Percentiles rank a stretch among this genome's conserved stretches.
These are phyloP conservation scores for Clonostachys byssicola DNA, from an alignment of 2,329 filamentous ascomycete species.

Conservation along the genomic window DNA sequence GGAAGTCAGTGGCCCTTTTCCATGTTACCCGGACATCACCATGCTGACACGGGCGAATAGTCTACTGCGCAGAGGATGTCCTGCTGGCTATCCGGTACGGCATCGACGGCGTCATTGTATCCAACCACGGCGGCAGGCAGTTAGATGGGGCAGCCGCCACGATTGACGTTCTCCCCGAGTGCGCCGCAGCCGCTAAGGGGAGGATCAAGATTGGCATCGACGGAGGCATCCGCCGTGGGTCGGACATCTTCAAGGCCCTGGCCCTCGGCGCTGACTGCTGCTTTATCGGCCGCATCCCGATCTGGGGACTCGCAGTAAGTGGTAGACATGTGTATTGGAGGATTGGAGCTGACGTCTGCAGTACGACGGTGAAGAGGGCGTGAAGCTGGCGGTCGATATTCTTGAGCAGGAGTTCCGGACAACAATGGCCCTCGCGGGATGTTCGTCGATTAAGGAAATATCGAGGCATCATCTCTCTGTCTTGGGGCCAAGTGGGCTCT, in stretches of 20 bases:
- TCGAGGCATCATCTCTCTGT: slow-evolving; percentile 9
- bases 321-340: background rate
- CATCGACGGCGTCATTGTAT: slow-evolving; percentile 31
- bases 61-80: slow-evolving; percentile 10
- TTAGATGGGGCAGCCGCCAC: slow-evolving; percentile 35
- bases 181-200: slow-evolving; percentile 41
- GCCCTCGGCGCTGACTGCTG: slow-evolving; percentile 33
- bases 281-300: slow-evolving; percentile 34
- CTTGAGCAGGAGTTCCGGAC: slow-evolving; percentile 15
- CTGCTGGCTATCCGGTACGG: slow-evolving; percentile 13
- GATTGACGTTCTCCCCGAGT: slow-evolving; percentile 45
- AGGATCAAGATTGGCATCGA: slow-evolving; percentile 37
- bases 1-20: slow-evolving; percentile 24
- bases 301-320: slow-evolving; percentile 24
- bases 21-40: background rate
- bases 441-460: slow-evolving; percentile 11
- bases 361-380: slow-evolving; percentile 20
- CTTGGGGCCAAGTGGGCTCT: slow-evolving; percentile 7
- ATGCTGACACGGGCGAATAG: slow-evolving; percentile 1
- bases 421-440: slow-evolving; percentile 15
- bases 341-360: slow-evolving; percentile 4
- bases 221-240: slow-evolving; percentile 30
- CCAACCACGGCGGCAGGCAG: slow-evolving; percentile 36
- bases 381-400: slow-evolving; percentile 26
- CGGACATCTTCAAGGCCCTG: slow-evolving; percentile 32